Conservation (phyloP, 345 rosid genomes). For the Syzygium oleosum region DNA sequence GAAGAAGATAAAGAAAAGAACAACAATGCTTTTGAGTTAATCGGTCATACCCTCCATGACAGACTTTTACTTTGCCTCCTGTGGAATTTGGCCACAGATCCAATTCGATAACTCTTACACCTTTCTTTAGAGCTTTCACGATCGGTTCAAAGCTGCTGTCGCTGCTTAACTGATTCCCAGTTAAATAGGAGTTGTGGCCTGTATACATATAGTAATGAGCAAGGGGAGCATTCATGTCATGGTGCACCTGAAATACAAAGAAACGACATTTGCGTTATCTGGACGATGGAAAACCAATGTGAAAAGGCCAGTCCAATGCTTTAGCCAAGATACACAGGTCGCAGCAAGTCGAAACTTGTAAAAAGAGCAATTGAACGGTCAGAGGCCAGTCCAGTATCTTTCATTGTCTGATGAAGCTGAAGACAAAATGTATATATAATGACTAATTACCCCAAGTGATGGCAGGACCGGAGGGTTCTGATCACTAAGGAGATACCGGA, state of each 20-base stretch:
- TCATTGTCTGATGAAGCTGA: neutral
- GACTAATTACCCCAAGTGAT: constrained; percentile 13
- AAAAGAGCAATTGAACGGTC: neutral
- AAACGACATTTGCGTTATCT: neutral
- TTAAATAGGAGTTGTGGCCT: constrained; percentile 86
- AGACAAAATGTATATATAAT: neutral
- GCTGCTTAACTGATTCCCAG: constrained; percentile 72
- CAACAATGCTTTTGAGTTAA: neutral
- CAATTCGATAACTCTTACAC: constrained; percentile 80
- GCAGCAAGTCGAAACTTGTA: neutral
- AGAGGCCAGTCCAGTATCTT: neutral
- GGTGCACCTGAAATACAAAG: constrained; percentile 44
- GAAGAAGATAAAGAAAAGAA: neutral
- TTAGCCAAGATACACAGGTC: neutral
- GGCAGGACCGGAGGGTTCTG: constrained; percentile 20
- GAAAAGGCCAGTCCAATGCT: neutral
- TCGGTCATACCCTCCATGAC: constrained; percentile 62
- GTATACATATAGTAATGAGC: constrained; percentile 77
- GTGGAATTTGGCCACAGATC: constrained; percentile 75
- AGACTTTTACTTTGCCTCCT: constrained; percentile 42
- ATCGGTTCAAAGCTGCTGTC: constrained; percentile 56
- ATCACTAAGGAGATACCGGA: constrained; percentile 46
- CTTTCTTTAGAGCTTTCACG: constrained; percentile 35
- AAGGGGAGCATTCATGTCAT: constrained; percentile 58
- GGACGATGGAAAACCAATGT: neutral